Evolutionary conservation across 1,139 yeast species (phyloP), one percentile per base, ranked within the genome.

Genomic region (Suhomyces bokatorum): DNA sequence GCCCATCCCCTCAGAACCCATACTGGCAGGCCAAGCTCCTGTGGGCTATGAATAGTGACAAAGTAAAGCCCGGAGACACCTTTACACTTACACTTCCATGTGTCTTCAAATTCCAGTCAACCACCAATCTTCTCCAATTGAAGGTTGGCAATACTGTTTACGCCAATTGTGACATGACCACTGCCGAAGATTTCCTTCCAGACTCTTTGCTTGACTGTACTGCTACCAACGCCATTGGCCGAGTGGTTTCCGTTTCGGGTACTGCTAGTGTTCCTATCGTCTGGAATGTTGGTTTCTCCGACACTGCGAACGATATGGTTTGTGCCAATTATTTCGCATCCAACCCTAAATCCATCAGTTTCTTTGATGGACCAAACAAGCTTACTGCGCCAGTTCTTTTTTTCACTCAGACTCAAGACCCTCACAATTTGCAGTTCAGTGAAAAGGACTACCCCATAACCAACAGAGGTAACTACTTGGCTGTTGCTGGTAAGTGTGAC

Each of bases 1-100:
- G 42, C 6, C 53, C 54, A 9, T 33, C 35, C 13, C 34, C 24
- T 20, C 9, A 20, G 6, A 20, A 39, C 15, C 66, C 66, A 0
- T 56, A 49, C 47, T 67, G 70, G 70, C 32, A 42, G 14, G 64
- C 62, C 3, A 47, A 52, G 0, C 43, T 67, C 14, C 43, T 47
- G 4, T 68, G 72, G 72, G 34, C 39, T 2, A 51, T 68, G 7
- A 39, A 46, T 11, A 63, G 63, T 12, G 24, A 55, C 10, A 43
- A 50, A 1, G 55, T 58, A 3, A 31, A 41, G 1, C 44, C 68
- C 0, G 70, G 70, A n/a, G 73, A 68, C 46, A 65, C 70, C 8
- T 67, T 68, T 50, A 51, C 61, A 0, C 61, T 68, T 40, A 44
- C 40, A 10, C 47, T 68, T 51, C 70, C 70, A 5, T 58, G 67